Evolutionary conservation across 148 eudicot species (phyloP).

Genomic region (Amaranthus palmeri): DNA sequence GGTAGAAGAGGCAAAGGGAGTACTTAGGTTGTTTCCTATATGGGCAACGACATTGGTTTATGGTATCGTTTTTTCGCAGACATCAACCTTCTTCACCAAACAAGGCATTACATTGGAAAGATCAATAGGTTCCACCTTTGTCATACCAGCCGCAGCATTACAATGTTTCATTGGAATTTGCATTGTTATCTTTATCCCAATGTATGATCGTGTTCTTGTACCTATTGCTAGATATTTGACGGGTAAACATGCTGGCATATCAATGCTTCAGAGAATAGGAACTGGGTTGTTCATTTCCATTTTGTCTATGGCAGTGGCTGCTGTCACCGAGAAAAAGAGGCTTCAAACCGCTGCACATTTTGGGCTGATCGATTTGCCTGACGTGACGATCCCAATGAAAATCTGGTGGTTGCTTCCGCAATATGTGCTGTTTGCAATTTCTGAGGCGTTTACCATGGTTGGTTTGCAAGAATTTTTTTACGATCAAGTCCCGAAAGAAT

Average conservation of each 20-base stretch:
- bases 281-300: slow-evolving; percentile 43
- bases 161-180: slow-evolving; percentile 30
- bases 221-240: slow-evolving; percentile 45
- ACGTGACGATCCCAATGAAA: slow-evolving; percentile 48
- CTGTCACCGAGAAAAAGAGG: slow-evolving; percentile 40
- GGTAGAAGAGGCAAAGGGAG: slow-evolving; percentile 53
- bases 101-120: slow-evolving; percentile 64
- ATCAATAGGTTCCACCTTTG: slow-evolving; percentile 34
- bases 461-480: slow-evolving; percentile 76
- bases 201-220: slow-evolving; percentile 49
- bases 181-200: slow-evolving; percentile 35
- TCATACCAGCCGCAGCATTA: slow-evolving; percentile 57
- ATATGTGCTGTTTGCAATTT: slow-evolving; percentile 38
- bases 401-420: slow-evolving; percentile 72
- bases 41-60: slow-evolving; percentile 33
- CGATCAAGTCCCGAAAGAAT: slow-evolving; percentile 46
- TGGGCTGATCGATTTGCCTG: slow-evolving; percentile 40
- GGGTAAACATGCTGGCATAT: slow-evolving; percentile 46
- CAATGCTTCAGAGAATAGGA: slow-evolving; percentile 65
- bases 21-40: slow-evolving; percentile 31
- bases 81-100: slow-evolving; percentile 53
- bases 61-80: slow-evolving; percentile 44
- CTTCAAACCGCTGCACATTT: slow-evolving; percentile 32
- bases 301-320: slow-evolving; percentile 42
- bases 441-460: slow-evolving; percentile 44